Conservation (phyloP, 108 stramenopile genomes). For the Poteriospumella lacustris region DNA sequence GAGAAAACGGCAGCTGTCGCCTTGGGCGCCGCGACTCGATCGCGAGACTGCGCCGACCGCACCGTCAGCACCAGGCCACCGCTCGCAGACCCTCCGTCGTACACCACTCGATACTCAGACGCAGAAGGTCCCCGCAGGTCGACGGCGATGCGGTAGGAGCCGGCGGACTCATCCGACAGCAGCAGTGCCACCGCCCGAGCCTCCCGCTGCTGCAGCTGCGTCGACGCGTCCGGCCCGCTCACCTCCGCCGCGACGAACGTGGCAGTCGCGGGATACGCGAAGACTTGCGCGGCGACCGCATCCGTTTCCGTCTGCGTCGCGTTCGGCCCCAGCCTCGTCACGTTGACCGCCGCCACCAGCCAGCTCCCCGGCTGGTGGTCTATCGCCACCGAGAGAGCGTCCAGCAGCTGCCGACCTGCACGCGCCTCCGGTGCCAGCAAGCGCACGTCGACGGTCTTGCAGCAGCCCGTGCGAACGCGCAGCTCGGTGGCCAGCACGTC, state of each 20-base stretch:
- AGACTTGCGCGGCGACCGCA: background rate
- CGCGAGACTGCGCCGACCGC: no score
- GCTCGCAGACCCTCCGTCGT: no score
- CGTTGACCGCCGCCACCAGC: no score
- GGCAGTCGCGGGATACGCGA: background rate
- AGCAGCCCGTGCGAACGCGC: background rate
- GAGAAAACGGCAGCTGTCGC: background rate
- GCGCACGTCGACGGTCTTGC: no score
- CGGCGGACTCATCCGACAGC: background rate
- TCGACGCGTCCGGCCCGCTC: no score
- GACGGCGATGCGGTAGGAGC: background rate
- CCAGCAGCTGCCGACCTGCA: no score
- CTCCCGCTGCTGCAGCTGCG: no score
- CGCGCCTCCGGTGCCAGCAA: background rate
- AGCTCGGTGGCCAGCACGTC: background rate
- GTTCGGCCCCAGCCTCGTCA: no score
- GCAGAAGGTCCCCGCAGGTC: background rate
- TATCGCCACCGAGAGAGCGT: background rate
- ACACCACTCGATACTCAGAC: background rate
- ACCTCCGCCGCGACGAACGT: no score
- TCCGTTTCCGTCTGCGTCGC: background rate
- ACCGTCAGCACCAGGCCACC: no score
- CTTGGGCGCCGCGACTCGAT: background rate
- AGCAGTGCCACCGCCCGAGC: no score
- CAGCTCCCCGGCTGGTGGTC: no score